Percentiles rank a stretch among this genome's conserved stretches.
Conservation (phyloP, 2,329 filamentous ascomycete genomes). For the Magnaporthiopsis incrustans region DNA sequence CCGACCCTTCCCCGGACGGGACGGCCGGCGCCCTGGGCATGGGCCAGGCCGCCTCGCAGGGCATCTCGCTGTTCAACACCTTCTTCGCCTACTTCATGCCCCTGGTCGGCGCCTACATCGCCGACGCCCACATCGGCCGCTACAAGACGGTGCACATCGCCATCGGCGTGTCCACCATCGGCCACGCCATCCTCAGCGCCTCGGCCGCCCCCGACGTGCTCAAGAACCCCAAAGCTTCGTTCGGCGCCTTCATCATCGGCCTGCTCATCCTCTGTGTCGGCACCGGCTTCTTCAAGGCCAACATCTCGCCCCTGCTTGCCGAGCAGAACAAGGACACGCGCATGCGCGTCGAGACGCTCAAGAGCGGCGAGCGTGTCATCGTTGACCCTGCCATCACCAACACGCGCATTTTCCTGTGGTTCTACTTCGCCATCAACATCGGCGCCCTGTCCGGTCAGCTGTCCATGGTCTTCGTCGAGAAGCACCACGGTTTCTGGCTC, state of each 20-base stretch:
- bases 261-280: conserved; percentile 48
- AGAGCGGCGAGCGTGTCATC: conserved; percentile 58
- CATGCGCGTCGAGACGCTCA: conserved; percentile 46
- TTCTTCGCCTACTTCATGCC: conserved; percentile 57
- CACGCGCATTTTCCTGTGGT: conserved; percentile 60
- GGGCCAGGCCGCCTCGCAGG: conserved; percentile 47
- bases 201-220: conserved; percentile 59
- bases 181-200: conserved; percentile 58
- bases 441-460: conserved; percentile 58
- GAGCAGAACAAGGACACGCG: conserved; percentile 58
- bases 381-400: conserved; percentile 62
- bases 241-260: conserved; percentile 64
- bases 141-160: conserved; percentile 67
- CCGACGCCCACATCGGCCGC: conserved; percentile 56
- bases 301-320: conserved; percentile 64
- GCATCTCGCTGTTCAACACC: conserved; percentile 43
- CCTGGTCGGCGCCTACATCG: conserved; percentile 38
- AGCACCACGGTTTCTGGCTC: conserved; percentile 69
- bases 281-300: conserved; percentile 75
- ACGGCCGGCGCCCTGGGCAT: conserved; percentile 51
- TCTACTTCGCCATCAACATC: conserved; percentile 60
- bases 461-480: conserved; percentile 63
- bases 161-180: conserved; percentile 55
- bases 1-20: conserved; percentile 24
- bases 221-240: conserved; percentile 43